Conservation (phyloP, 805 yeast genomes). For the Yarrowia keelungensis region DNA sequence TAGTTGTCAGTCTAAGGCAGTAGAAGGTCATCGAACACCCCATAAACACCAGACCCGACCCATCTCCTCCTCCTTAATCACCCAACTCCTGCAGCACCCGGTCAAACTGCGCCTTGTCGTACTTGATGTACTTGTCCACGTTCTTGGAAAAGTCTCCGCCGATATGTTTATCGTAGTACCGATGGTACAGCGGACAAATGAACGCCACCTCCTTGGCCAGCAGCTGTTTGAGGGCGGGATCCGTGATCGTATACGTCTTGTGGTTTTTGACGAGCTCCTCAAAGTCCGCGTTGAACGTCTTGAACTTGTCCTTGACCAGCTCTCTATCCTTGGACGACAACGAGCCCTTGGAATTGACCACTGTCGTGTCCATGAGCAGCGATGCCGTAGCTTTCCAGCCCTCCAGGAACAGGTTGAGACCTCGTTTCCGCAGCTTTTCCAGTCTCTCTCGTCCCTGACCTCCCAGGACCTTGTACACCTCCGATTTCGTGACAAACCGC, state of each 20-base stretch:
- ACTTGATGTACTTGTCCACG: slow-evolving; percentile 71
- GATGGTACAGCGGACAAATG: slow-evolving; percentile 81
- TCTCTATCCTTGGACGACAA: slow-evolving; percentile 76
- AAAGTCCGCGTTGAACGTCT: slow-evolving; percentile 79
- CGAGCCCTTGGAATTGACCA: slow-evolving; percentile 60
- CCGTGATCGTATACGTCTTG: slow-evolving; percentile 69
- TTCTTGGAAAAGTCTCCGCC: slow-evolving; percentile 75
- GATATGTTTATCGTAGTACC: slow-evolving; percentile 80
- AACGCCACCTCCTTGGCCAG: slow-evolving; percentile 74
- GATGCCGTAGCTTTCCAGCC: slow-evolving; percentile 82
- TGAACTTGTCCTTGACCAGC: slow-evolving; percentile 81
- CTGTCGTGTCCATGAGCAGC: slow-evolving; percentile 79
- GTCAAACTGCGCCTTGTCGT: slow-evolving; percentile 56
- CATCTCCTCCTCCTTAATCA: background rate
- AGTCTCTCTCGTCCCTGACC: slow-evolving; percentile 66
- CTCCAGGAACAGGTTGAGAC: slow-evolving; percentile 70
- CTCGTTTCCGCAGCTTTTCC: slow-evolving; percentile 73
- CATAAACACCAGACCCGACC: no score
- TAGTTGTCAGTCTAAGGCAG: no score
- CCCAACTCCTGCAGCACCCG: slow-evolving; percentile 50
- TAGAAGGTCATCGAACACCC: no score
- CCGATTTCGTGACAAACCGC: slow-evolving; percentile 63
- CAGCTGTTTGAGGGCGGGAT: slow-evolving; percentile 66
- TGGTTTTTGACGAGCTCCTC: slow-evolving; percentile 76
- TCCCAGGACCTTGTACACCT: slow-evolving; percentile 57